These are phyloP conservation scores for Leucoagaricus sp. DNA, from an alignment of 1,284 basidiomycete genomes.

Conservation along the genomic window DNA sequence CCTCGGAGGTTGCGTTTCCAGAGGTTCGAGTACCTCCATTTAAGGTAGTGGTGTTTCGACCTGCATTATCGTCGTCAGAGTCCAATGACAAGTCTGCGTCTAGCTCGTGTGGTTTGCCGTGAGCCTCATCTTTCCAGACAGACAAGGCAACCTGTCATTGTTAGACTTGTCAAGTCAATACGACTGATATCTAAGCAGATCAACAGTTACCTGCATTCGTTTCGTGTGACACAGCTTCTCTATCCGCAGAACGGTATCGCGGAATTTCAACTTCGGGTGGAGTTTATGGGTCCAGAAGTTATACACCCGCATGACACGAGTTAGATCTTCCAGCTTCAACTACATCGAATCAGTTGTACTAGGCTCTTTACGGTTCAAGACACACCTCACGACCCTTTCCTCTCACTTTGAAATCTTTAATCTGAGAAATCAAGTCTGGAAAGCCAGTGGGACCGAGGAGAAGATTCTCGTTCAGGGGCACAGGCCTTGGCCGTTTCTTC, in stretches of 20 bases:
- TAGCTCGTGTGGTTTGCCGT: conserved; percentile 46
- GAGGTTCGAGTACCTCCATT: background rate
- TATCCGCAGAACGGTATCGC: conserved; percentile 78
- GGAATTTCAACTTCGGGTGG: conserved; percentile 85
- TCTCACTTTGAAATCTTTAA: conserved; percentile 74
- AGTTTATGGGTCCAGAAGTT: conserved; percentile 92
- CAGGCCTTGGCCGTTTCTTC: conserved; percentile 49
- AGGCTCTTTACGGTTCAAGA: conserved; percentile 7
- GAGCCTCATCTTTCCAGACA: conserved; percentile 74
- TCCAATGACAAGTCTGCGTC: conserved; percentile 9
- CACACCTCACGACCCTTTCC: conserved; percentile 90
- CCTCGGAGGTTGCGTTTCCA: background rate
- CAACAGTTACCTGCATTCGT: conserved; percentile 69
- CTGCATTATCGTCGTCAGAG: conserved; percentile 13
- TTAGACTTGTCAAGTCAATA: background rate
- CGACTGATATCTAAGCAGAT: background rate
- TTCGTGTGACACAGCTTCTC: conserved; percentile 86
- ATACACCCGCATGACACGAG: conserved; percentile 77
- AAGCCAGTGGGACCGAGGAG: conserved; percentile 77
- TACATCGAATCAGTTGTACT: background rate
- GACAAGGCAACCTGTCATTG: conserved; percentile 58
- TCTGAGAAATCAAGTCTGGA: conserved; percentile 70
- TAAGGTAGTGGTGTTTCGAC: conserved; percentile 21
- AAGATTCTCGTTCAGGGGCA: conserved; percentile 72
- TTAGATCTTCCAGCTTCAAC: conserved; percentile 71